Evolutionary conservation across 306 rosid genomes (phyloP).

Genomic region (Canavalia ensiformis): DNA sequence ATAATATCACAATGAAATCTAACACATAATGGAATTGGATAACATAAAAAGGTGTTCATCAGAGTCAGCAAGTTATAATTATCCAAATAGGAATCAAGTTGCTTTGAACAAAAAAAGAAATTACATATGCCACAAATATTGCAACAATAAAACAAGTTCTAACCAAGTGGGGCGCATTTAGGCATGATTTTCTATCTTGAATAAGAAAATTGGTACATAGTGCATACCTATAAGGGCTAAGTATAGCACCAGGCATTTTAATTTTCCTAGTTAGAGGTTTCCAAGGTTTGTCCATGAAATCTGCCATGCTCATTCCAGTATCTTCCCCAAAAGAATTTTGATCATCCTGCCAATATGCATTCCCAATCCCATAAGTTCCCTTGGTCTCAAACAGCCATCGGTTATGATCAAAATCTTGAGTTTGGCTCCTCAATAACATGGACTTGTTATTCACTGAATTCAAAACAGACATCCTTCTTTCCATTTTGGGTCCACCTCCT

Average conservation of each 20-base stretch:
- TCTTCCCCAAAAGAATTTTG: background rate
- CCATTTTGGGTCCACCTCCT: background rate
- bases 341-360: conserved; percentile 31
- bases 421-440: conserved; percentile 33
- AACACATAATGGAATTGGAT: background rate
- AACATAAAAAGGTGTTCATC: background rate
- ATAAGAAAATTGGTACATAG: background rate
- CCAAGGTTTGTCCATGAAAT: conserved; percentile 38
- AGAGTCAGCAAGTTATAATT: background rate
- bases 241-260: background rate
- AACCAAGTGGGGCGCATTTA: background rate
- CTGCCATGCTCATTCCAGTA: background rate
- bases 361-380: conserved; percentile 30
- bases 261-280: conserved; percentile 22
- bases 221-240: conserved; percentile 33
- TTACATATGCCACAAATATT: background rate
- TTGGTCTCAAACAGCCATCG: conserved; percentile 29
- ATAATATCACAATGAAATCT: background rate
- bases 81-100: background rate
- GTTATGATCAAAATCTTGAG: conserved; percentile 32
- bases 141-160: background rate
- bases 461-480: conserved; percentile 2
- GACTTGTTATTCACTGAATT: conserved; percentile 27
- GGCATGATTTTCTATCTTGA: background rate
- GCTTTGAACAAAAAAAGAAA: background rate